phyloP scores from a whole-genome alignment of 1,284 basidiomycete genomes.

The Sporisorium exsertum region DNA sequence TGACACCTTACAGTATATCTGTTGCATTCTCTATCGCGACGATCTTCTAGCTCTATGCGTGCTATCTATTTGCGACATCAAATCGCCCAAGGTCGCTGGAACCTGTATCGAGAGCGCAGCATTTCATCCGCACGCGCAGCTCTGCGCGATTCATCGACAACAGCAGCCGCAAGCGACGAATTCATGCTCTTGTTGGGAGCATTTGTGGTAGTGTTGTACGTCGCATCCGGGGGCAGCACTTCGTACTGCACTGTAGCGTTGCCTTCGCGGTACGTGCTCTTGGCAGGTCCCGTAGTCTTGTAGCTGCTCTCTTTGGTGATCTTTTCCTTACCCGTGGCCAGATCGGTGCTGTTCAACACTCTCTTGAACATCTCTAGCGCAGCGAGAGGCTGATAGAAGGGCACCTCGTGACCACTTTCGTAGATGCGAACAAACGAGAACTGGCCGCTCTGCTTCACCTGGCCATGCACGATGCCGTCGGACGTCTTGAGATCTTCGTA shows the following conservation, averaged over 20 bases:
- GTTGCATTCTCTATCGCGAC: neutral
- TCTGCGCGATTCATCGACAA: slow-evolving; percentile 1
- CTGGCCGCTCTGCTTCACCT: slow-evolving; percentile 51
- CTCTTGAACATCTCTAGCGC: slow-evolving; percentile 50
- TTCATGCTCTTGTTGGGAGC: slow-evolving; percentile 26
- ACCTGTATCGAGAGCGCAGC: slow-evolving; percentile 29
- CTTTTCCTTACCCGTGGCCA: slow-evolving; percentile 43
- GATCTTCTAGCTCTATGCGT: neutral
- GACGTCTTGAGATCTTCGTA: slow-evolving; percentile 38
- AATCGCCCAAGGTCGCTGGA: slow-evolving; percentile 26
- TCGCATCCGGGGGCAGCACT: slow-evolving; percentile 22
- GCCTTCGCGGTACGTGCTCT: slow-evolving; percentile 42
- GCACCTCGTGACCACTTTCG: slow-evolving; percentile 56
- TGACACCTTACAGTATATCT: neutral
- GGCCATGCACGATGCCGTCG: slow-evolving; percentile 33
- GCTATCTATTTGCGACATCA: slow-evolving; percentile 3
- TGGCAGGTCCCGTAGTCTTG: slow-evolving; percentile 30
- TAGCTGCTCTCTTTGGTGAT: slow-evolving; percentile 21
- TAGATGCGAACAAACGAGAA: slow-evolving; percentile 56
- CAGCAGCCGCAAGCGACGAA: neutral
- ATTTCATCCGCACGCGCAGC: slow-evolving; percentile 18
- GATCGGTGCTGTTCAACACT: slow-evolving; percentile 38
- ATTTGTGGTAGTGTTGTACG: slow-evolving; percentile 47
- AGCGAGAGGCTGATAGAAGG: slow-evolving; percentile 57
- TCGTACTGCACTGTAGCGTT: slow-evolving; percentile 46